phyloP scores from a whole-genome alignment of 257 asterid species.

The Anisodus acutangulus region DNA sequence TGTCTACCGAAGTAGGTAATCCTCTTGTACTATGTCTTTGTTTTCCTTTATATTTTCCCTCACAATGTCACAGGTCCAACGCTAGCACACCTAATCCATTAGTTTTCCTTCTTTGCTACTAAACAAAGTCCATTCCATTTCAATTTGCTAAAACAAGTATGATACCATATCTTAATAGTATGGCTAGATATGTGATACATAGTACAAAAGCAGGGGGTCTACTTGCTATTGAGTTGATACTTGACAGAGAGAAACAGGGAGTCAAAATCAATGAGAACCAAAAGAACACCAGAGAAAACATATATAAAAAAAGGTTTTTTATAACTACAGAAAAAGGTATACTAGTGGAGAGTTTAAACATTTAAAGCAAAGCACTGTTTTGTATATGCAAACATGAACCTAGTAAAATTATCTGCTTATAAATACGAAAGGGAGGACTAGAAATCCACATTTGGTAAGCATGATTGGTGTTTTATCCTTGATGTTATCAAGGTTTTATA shows the following conservation, averaged over 20 bases:
- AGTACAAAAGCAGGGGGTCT: background rate
- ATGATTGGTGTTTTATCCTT: background rate
- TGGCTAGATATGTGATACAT: background rate
- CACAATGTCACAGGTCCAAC: background rate
- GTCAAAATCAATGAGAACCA: background rate
- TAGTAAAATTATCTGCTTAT: background rate
- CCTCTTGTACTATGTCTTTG: background rate
- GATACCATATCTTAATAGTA: background rate
- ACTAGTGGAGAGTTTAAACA: background rate
- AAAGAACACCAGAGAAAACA: background rate
- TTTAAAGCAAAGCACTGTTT: background rate
- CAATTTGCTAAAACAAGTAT: background rate
- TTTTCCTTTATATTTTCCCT: background rate
- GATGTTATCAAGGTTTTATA: background rate
- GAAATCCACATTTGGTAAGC: background rate
- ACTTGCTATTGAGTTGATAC: slow-evolving; percentile 7
- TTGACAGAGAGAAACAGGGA: background rate
- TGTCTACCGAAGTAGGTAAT: background rate
- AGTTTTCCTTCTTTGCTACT: background rate
- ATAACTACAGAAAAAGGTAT: background rate
- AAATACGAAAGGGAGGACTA: background rate
- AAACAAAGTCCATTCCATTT: background rate
- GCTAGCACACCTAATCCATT: background rate
- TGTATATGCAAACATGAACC: background rate
- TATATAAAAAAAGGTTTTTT: background rate